phyloP scores from a whole-genome alignment of 495 filamentous ascomycete species.

The Tricharina praecox region DNA sequence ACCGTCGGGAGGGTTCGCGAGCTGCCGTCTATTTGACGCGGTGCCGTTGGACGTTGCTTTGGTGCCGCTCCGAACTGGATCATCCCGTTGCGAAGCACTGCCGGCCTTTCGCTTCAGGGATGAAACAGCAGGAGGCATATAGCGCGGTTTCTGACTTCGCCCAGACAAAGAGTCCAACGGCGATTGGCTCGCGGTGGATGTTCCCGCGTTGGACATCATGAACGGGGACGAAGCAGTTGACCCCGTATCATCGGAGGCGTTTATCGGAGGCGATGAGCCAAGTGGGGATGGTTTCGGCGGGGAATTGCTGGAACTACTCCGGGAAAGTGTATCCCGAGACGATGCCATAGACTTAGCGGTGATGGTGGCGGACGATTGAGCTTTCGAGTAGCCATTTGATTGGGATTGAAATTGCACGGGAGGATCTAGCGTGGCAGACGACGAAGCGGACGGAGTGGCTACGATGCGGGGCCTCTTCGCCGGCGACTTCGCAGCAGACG shows the following conservation, averaged over 20 bases:
- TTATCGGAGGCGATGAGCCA: slow-evolving; percentile 42
- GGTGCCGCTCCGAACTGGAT: not conserved
- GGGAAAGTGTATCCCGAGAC: slow-evolving; percentile 15
- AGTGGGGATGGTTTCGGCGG: slow-evolving; percentile 45
- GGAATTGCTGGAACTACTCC: slow-evolving; percentile 29
- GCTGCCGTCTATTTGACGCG: slow-evolving; percentile 10
- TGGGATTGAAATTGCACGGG: slow-evolving; percentile 3
- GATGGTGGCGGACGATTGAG: slow-evolving; percentile 12
- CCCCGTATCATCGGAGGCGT: slow-evolving; percentile 18
- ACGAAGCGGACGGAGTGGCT: not conserved
- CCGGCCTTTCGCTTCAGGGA: slow-evolving; percentile 22
- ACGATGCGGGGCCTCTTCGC: slow-evolving; percentile 28
- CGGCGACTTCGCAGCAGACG: slow-evolving; percentile 12
- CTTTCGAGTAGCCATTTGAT: slow-evolving; percentile 21
- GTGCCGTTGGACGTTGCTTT: slow-evolving; percentile 1
- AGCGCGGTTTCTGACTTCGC: slow-evolving; percentile 12
- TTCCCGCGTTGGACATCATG: slow-evolving; percentile 12
- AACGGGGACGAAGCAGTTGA: slow-evolving; percentile 20
- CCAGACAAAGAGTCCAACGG: slow-evolving; percentile 14
- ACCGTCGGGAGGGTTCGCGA: slow-evolving; percentile 15
- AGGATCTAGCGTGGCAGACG: not conserved
- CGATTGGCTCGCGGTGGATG: slow-evolving; percentile 20
- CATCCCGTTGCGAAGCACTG: slow-evolving; percentile 6
- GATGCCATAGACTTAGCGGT: slow-evolving; percentile 24
- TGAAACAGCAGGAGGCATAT: slow-evolving; percentile 13